Conservation (phyloP, 2,329 filamentous ascomycete genomes). For the Fusarium veterinarium region DNA sequence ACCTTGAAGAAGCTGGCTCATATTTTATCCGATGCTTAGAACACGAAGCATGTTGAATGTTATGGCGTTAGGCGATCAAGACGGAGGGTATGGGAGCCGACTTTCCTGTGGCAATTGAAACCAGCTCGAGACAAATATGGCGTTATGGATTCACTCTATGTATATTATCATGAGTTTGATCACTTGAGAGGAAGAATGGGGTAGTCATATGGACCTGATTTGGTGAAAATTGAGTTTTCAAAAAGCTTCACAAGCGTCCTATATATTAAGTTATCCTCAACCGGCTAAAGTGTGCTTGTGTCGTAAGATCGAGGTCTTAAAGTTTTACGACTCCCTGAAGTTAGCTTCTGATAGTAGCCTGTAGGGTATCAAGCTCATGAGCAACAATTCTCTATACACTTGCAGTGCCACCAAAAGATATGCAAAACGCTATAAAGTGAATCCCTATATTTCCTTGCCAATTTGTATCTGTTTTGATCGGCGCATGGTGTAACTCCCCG, state of each 20-base stretch:
- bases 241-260: background rate
- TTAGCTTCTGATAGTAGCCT: background rate
- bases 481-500: background rate
- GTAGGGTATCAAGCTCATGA: background rate
- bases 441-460: fast-evolving
- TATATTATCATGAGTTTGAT: background rate
- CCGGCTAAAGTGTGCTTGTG: background rate
- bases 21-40: background rate
- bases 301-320: background rate
- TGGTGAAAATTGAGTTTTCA: background rate
- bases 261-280: background rate
- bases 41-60: conserved; percentile 2
- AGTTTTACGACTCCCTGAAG: background rate
- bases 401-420: background rate
- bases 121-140: conserved; percentile 13
- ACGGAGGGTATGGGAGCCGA: background rate
- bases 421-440: background rate
- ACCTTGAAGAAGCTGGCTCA: conserved; percentile 10
- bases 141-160: conserved; percentile 10
- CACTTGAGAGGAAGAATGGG: background rate
- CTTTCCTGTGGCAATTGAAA: background rate
- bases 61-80: conserved; percentile 28
- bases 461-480: background rate
- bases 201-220: background rate
- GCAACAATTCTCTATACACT: background rate